A percentile compares a stretch with the other conserved stretches of the same genome.
These are phyloP conservation scores for Chlorella vulgaris DNA, from an alignment of 139 green algal species.

Conservation along the genomic window DNA sequence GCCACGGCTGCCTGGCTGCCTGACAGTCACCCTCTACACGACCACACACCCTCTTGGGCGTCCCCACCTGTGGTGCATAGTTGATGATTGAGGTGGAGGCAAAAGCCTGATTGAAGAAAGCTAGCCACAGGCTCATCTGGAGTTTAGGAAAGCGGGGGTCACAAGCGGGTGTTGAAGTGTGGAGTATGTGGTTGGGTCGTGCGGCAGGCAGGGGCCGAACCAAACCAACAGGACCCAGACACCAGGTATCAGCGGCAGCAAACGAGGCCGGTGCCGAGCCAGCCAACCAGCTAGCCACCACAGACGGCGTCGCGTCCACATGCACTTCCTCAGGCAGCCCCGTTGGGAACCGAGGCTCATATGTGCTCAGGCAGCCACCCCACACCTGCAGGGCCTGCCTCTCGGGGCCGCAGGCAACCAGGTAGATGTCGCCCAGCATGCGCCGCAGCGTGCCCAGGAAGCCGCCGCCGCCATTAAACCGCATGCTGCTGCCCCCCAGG, in stretches of 20 bases:
- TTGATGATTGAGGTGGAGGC: conserved; percentile 84
- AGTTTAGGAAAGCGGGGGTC: not conserved
- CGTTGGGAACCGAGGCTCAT: too few relatives aligned
- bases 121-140: conserved; percentile 66
- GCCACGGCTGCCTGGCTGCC: too few relatives aligned
- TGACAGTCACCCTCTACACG: too few relatives aligned
- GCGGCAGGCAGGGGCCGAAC: not conserved
- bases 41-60: too few relatives aligned
- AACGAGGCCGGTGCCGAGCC: too few relatives aligned
- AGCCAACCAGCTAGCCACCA: too few relatives aligned
- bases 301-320: too few relatives aligned
- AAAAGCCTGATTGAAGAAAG: conserved; percentile 79
- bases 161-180: not conserved
- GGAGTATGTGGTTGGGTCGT: not conserved
- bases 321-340: too few relatives aligned
- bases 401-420: conserved; percentile 54
- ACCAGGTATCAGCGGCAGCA: too few relatives aligned
- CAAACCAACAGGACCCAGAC: too few relatives aligned
- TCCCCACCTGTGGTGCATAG: conserved; percentile 75
- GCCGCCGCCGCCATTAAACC: conserved; percentile 1
- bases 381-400: conserved; percentile 44
- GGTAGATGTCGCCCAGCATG: conserved; percentile 65
- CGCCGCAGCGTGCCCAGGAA: conserved; percentile 52
- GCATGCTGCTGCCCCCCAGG: not conserved
- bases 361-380: not conserved